Base-by-base conservation (phyloP, 2,329 filamentous ascomycete species). In the Cadophora luteo-olivacea region DNA sequence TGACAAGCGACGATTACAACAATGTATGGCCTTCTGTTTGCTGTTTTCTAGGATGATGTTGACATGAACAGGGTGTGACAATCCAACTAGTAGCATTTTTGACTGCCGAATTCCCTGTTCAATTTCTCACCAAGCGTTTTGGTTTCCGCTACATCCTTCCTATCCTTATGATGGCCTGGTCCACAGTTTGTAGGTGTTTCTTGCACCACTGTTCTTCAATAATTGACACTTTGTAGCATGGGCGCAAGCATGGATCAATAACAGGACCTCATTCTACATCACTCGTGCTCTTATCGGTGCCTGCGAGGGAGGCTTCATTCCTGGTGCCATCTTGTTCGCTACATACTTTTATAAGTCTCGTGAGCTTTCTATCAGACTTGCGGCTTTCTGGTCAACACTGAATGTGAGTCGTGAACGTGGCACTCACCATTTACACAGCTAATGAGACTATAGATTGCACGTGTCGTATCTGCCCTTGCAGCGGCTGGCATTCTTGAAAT, bases 291-390 rank as follows among this genome's bases (percentile, higher is more conserved):
- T 88, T 16, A 83, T 88, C 19, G 86, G 86, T 0, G 75, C 84
- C 1, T 85, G 82, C 61, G 85, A 88, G 72, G 84, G 84, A 14
- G 86, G 86, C 3, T 88, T 87, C 72, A 87, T 88, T 63, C 86
- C 86, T 1, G 85, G 84, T 71, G 85, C 84, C 12, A 86, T 91
- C 61, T 81, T 91, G 1, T 92, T 91, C 77, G 82, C 91, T 0
- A 89, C 87, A 1, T 93, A 93, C 78, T 93, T 91, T 79, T 93
- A 92, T 80, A 92, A 86, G 3, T 87, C 86, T 0, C 84, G 83
- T 64, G 91, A 93, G 75, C 80, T 93, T 0, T 89, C 90, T 0
- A 84, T 86, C 38, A 86, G 91, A 0, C 81, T 93, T 11, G 87
- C 88, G 54, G 89, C 84, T 74, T 93, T 93, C 78, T 93, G 91